Conservation (phyloP, 2,329 filamentous ascomycete species). For the Ascochyta fabae region DNA sequence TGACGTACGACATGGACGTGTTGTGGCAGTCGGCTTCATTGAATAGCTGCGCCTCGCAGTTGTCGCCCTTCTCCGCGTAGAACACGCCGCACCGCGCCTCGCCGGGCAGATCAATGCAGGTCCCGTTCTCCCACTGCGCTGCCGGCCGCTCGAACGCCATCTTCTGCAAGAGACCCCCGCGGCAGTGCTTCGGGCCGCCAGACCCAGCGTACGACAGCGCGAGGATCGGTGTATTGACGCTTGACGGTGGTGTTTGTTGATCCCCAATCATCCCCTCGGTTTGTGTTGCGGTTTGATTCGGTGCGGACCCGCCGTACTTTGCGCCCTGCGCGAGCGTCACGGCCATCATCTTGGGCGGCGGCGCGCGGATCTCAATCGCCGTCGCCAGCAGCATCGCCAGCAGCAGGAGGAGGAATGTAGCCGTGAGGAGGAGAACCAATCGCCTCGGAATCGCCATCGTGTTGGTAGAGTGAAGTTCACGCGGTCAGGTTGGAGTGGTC, state of each 20-base stretch:
- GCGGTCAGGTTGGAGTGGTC: too few species aligned
- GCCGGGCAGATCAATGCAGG: constrained; percentile 41
- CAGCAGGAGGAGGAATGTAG: constrained; percentile 35
- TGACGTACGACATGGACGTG: constrained; percentile 38
- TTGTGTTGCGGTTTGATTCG: constrained; percentile 23
- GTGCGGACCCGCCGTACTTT: constrained; percentile 28
- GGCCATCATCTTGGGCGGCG: constrained; percentile 31
- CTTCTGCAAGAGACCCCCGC: constrained; percentile 38
- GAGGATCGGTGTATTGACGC: constrained; percentile 31
- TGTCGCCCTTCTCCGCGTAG: constrained; percentile 41
- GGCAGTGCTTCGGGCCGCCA: constrained; percentile 46
- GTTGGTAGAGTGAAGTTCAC: too few species aligned
- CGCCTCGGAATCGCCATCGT: constrained; percentile 27
- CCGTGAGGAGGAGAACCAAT: constrained; percentile 31
- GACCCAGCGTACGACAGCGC: constrained; percentile 43
- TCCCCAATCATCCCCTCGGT: constrained; percentile 10
- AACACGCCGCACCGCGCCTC: constrained; percentile 46
- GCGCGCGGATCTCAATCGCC: constrained; percentile 36
- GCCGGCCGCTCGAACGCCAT: constrained; percentile 33
- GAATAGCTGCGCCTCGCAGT: constrained; percentile 46
- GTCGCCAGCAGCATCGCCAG: constrained; percentile 39
- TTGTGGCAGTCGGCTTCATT: constrained; percentile 38
- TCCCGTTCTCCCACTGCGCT: constrained; percentile 37
- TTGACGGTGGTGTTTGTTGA: too few species aligned
- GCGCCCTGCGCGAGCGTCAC: constrained; percentile 37